Base-by-base conservation (phyloP, 345 rosid species). In the Lepidium didymum region DNA sequence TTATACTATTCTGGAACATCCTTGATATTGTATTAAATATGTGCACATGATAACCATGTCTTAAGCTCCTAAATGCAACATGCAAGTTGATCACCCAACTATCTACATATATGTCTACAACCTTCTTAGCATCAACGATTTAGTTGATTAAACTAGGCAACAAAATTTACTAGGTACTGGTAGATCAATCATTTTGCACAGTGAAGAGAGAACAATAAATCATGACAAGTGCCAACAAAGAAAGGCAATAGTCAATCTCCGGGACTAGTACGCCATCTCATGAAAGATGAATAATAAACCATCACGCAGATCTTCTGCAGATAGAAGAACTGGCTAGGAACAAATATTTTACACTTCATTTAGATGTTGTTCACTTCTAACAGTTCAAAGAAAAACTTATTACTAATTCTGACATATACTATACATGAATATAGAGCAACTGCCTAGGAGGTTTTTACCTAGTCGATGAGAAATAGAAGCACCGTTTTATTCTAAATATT, bases 21-120 rank as follows among this genome's bases (percentile, higher is more conserved):
- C 23, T 66, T 60, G 27, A 53, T 38, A 53, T 44, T 44, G 52
- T n/a, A 67, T 40, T 44, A 36, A 19, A 34, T 43, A 34, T 31
- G 56, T 50, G 72, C 50, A 58, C 40, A 41, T 12, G 65, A 40
- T 9, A 64, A 56, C 33, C 76, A 46, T 46, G 13, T 27, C 45
- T 61, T 44, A 59, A 50, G 55, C 42, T 58, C 60, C 62, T 42
- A 58, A 14, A 64, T 56, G 53, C 34, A 52, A 53, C 68, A 61
- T 21, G 62, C 41, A 73, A 59, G 67, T 52, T 73, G 40, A 73
- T 44, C 62, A 42, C 33, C 72, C 11, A 54, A 58, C 45, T 41
- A 51, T 67, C 9, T 67, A 50, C 61, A 58, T 10, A 15, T 23
- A 46, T 49, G 31, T 58, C 67, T 58, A 52, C 66, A 42, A 57